A percentile compares a stretch with the other conserved stretches of the same genome.
Conservation (phyloP, 2,329 filamentous ascomycete species). For the Fusarium circinatum region DNA sequence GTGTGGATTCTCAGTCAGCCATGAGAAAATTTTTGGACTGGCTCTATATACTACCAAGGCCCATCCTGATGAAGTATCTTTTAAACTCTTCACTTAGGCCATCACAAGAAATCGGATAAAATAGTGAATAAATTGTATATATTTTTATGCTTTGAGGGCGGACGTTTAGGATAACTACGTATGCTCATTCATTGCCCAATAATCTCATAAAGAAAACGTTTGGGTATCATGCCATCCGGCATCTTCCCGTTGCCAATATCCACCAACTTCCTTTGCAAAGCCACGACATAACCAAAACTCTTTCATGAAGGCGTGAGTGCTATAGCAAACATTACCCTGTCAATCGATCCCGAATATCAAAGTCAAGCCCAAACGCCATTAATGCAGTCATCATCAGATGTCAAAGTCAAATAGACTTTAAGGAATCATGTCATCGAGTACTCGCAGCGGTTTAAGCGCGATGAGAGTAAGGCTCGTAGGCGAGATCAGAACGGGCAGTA, state of each 20-base stretch:
- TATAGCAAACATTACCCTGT: slow-evolving; percentile 4
- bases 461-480: slow-evolving; percentile 73
- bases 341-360: slow-evolving; percentile 21
- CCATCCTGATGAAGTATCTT: slow-evolving; percentile 11
- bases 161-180: slow-evolving; percentile 16
- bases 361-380: slow-evolving; percentile 41
- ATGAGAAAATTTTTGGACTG: slow-evolving; percentile 40
- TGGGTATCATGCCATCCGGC: slow-evolving; percentile 41
- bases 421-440: slow-evolving; percentile 30
- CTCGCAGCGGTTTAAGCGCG: slow-evolving; percentile 54
- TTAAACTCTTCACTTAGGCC: not conserved
- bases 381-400: slow-evolving; percentile 43
- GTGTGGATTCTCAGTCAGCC: slow-evolving; percentile 39
- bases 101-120: not conserved
- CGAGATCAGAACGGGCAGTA: slow-evolving; percentile 60
- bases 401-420: slow-evolving; percentile 29
- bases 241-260: slow-evolving; percentile 29
- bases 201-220: slow-evolving; percentile 14
- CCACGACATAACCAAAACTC: slow-evolving; percentile 11
- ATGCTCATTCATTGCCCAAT: slow-evolving; percentile 15
- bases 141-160: slow-evolving; percentile 17
- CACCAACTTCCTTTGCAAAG: slow-evolving; percentile 6
- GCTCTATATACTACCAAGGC: slow-evolving; percentile 15
- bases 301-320: slow-evolving; percentile 26
- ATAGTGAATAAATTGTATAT: not conserved